Conservation (phyloP, 257 asterid species). For the Penstemon barbatus region DNA sequence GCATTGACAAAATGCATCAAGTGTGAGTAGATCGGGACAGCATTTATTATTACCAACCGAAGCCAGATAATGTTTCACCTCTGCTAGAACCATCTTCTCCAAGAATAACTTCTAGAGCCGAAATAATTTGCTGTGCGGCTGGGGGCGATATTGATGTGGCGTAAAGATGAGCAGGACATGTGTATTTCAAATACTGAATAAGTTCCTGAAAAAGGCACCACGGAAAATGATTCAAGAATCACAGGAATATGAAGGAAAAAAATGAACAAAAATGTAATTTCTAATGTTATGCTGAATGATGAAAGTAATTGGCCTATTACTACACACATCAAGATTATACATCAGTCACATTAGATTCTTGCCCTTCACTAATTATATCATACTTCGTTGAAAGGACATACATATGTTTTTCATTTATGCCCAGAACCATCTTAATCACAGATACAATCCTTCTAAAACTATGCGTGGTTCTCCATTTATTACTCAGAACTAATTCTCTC, state of each 20-base stretch:
- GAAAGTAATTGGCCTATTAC: neutral
- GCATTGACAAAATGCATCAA: conserved; percentile 25
- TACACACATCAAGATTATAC: neutral
- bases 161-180: conserved; percentile 96
- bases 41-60: conserved; percentile 22
- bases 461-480: no score
- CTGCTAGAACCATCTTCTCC: conserved; percentile 99
- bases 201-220: conserved; percentile 58
- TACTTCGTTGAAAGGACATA: no score
- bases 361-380: no score
- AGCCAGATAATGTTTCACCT: conserved; percentile 49
- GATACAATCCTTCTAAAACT: no score
- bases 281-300: neutral
- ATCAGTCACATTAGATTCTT: neutral
- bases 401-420: no score
- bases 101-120: conserved; percentile 82
- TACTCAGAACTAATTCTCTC: neutral
- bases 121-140: conserved; percentile 90
- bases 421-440: no score
- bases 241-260: neutral
- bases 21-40: conserved; percentile 8
- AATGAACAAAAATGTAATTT: no score
- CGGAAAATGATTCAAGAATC: neutral
- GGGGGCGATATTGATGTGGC: conserved; percentile 98
- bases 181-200: conserved; percentile 73